These are phyloP conservation scores for Brasenia schreberi DNA, from an alignment of 164 flowering plant species.

Conservation along the genomic window DNA sequence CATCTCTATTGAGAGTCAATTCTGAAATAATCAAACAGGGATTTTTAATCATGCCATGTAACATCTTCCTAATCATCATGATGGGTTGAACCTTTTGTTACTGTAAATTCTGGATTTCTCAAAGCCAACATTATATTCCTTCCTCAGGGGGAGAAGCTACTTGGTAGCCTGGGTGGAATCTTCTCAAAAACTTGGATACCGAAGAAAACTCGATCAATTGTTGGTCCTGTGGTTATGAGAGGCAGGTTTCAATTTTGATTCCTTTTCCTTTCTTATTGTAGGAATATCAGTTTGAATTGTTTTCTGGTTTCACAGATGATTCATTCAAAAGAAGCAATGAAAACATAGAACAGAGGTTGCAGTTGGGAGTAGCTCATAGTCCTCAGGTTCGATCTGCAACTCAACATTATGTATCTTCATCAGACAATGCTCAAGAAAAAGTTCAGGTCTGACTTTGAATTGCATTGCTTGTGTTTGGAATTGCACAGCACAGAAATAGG, in stretches of 20 bases:
- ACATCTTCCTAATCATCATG: too few species aligned
- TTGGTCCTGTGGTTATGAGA: constrained; percentile 47
- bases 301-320: constrained; percentile 31
- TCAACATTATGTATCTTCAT: constrained; percentile 37
- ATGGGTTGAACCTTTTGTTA: too few species aligned
- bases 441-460: constrained; percentile 46
- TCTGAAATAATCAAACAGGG: too few species aligned
- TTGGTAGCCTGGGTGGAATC: constrained; percentile 88
- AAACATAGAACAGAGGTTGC: constrained; percentile 48
- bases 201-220: constrained; percentile 53
- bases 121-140: not conserved
- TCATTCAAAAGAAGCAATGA: constrained; percentile 25
- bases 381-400: constrained; percentile 25
- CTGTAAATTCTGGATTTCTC: not conserved
- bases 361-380: constrained; percentile 40
- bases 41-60: too few species aligned
- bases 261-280: too few species aligned
- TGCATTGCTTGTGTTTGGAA: not conserved
- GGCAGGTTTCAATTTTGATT: constrained; percentile 4
- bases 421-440: constrained; percentile 51
- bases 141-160: constrained; percentile 30
- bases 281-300: constrained; percentile 1
- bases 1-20: too few species aligned
- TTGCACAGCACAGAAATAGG: not conserved
- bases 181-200: constrained; percentile 94